A percentile compares a stretch with the other conserved stretches of the same genome.
Conservation (phyloP, 345 rosid genomes). For the Aegle marmelos region DNA sequence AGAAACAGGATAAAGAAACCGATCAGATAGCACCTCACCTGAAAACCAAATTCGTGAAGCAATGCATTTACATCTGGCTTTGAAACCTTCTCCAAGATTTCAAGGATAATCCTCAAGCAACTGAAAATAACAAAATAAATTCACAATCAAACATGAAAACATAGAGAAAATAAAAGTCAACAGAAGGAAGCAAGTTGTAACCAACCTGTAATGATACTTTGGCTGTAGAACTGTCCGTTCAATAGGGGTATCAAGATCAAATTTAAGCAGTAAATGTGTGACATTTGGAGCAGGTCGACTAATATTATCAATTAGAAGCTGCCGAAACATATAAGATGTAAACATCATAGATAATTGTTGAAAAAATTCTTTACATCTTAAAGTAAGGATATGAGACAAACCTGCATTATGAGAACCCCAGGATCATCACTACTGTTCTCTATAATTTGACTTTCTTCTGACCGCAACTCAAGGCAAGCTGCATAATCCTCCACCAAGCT, state of each 20-base stretch:
- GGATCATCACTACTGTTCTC: conserved; percentile 75
- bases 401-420: conserved; percentile 93
- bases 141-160: conserved; percentile 9
- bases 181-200: conserved; percentile 4
- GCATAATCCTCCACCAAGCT: conserved; percentile 84
- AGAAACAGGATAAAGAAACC: not conserved
- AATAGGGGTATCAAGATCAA: conserved; percentile 72
- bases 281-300: conserved; percentile 89
- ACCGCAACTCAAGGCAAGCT: conserved; percentile 80
- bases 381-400: conserved; percentile 22
- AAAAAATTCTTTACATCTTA: not conserved
- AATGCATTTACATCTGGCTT: conserved; percentile 76
- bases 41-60: conserved; percentile 90
- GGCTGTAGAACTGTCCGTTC: conserved; percentile 88
- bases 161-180: not conserved
- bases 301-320: conserved; percentile 85
- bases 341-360: not conserved
- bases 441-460: conserved; percentile 65
- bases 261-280: conserved; percentile 87
- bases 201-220: conserved; percentile 89
- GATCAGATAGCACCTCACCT: conserved; percentile 43
- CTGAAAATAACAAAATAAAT: conserved; percentile 38
- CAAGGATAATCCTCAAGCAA: conserved; percentile 92
- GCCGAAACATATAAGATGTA: conserved; percentile 20
- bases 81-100: conserved; percentile 70